Evolutionary conservation across 1,284 basidiomycete species (phyloP).

Genomic region (Apiotrichum veenhuisii): DNA sequence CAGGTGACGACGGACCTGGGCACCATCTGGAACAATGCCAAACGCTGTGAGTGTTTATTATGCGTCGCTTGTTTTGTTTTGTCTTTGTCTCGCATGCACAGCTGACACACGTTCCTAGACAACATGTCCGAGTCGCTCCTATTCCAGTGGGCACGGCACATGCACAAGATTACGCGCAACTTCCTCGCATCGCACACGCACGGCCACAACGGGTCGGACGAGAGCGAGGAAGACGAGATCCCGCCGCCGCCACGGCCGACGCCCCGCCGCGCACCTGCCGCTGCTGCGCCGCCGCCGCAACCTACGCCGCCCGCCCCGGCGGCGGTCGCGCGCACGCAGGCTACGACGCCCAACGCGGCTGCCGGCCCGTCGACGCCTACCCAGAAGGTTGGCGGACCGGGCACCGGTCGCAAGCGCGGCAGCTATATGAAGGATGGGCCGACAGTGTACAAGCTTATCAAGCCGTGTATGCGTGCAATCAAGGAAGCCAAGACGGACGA

Average conservation of each 20-base stretch:
- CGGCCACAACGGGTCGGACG: conserved; percentile 11
- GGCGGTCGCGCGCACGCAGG: conserved; percentile 11
- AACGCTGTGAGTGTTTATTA: conserved; percentile 39
- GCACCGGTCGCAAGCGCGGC: conserved; percentile 30
- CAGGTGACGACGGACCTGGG: conserved; percentile 38
- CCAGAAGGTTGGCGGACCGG: conserved; percentile 8
- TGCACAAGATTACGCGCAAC: conserved; percentile 43
- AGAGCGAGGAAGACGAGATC: conserved; percentile 21
- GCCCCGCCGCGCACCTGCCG: neutral
- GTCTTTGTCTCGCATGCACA: neutral
- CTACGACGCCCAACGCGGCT: conserved; percentile 8
- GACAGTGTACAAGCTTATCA: conserved; percentile 46
- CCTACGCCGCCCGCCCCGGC: neutral
- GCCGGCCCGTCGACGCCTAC: conserved; percentile 16
- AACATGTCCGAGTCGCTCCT: conserved; percentile 45
- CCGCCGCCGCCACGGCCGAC: conserved; percentile 7
- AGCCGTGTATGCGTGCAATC: conserved; percentile 41
- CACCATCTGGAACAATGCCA: conserved; percentile 47
- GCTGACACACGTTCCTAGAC: conserved; percentile 23
- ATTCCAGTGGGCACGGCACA: conserved; percentile 46
- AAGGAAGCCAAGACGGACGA: conserved; percentile 37
- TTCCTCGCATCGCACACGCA: conserved; percentile 16
- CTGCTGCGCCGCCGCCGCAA: no score
- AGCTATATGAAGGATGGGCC: conserved; percentile 44
- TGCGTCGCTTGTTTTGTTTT: no score